phyloP scores from a whole-genome alignment of 2,329 filamentous ascomycete species.

The Leptographium flavum region DNA sequence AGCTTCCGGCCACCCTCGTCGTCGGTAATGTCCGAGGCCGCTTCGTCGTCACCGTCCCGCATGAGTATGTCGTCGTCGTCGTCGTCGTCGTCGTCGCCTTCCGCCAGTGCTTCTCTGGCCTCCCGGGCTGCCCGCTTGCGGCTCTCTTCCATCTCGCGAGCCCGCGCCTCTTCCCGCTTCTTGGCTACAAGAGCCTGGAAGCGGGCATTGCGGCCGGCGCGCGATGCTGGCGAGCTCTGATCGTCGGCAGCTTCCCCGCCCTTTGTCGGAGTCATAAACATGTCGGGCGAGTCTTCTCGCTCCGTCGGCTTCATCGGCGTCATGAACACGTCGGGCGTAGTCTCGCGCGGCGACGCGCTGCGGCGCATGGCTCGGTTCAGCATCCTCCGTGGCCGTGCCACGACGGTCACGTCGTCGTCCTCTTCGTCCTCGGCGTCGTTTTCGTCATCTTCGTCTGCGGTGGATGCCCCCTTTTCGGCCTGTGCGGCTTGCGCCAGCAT shows the following conservation, averaged over 20 bases:
- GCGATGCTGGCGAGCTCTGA: constrained; percentile 30
- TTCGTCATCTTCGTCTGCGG: constrained; percentile 6
- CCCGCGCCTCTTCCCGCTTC: constrained; percentile 58
- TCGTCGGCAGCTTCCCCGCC: constrained; percentile 14
- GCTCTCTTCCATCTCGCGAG: constrained; percentile 46
- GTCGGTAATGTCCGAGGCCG: constrained; percentile 40
- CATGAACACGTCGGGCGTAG: constrained; percentile 8
- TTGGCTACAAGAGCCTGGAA: constrained; percentile 59
- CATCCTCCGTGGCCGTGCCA: constrained; percentile 23
- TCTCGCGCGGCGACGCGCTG: constrained; percentile 4
- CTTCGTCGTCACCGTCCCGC: constrained; percentile 32
- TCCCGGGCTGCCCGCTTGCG: constrained; percentile 31
- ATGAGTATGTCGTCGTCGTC: constrained; percentile 24
- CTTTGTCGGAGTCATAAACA: constrained; percentile 41
- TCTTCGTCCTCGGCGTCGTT: constrained; percentile 15
- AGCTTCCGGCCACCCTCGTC: constrained; percentile 50
- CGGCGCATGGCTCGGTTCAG: constrained; percentile 14
- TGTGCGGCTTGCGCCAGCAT: constrained; percentile 22
- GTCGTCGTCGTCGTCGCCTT: constrained; percentile 22
- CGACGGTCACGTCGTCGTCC: constrained; percentile 20
- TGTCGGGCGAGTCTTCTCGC: constrained; percentile 29
- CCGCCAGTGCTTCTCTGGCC: constrained; percentile 22
- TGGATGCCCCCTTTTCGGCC: constrained; percentile 10
- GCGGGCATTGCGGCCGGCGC: constrained; percentile 36
- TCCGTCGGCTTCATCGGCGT: constrained; percentile 7